Conservation (phyloP, 75 land plant genomes). For the Chamaecyparis obtusa region DNA sequence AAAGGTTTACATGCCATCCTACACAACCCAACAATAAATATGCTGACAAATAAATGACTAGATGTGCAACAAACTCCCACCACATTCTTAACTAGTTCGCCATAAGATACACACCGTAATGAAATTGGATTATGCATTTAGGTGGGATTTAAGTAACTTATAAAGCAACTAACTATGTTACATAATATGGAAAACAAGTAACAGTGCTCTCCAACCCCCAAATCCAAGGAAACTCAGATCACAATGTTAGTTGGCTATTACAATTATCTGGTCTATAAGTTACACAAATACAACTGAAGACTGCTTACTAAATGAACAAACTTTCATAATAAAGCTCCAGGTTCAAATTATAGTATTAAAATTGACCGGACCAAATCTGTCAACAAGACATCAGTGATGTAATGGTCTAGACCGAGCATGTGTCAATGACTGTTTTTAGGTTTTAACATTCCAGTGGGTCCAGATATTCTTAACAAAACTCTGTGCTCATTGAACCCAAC, state of each 20-base stretch:
- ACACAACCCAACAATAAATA: no score
- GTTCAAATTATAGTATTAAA: not conserved
- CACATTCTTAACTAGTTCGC: no score
- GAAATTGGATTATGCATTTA: no score
- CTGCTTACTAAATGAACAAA: not conserved
- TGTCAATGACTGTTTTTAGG: not conserved
- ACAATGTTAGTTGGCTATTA: not conserved
- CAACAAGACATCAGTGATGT: not conserved
- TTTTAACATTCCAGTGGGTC: not conserved
- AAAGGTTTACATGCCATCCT: no score
- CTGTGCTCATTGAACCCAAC: not conserved
- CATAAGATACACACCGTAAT: no score
- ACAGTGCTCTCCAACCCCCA: not conserved
- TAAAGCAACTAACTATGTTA: no score
- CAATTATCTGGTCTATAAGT: not conserved
- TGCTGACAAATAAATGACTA: no score
- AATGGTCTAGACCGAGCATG: not conserved
- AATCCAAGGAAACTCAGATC: not conserved
- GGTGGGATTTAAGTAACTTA: no score
- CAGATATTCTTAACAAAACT: not conserved
- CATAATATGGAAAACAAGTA: not conserved
- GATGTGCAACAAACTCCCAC: no score
- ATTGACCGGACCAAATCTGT: not conserved
- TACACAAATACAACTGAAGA: not conserved
- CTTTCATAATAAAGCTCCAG: not conserved